Base-by-base conservation (phyloP, 495 filamentous ascomycete species). In the Penicillium subrubescens region DNA sequence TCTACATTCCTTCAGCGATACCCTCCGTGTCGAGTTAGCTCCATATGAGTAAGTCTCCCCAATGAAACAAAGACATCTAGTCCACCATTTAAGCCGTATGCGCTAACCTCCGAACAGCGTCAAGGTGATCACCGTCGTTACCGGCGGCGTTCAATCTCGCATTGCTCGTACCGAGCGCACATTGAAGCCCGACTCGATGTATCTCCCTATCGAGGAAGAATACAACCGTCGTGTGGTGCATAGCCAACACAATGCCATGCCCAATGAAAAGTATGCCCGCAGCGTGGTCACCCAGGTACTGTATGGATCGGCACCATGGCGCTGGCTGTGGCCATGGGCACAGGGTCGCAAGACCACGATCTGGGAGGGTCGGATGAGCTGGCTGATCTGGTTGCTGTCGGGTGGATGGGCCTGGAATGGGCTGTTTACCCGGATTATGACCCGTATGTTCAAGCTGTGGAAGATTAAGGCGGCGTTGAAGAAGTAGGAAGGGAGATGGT, bases 71-170 rank as follows among this genome's bases (percentile, higher is more conserved):
- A 19, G 17, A 21, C 31, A 17, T 60, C 7, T 10, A 34, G 48
- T 59, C 41, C 46, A 29, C 15, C 17, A 15, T 15, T 3, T 10
- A 19, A 19, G 19, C n/a, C 17, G n/a, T 44, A 6, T 19, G 0
- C 1, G 2, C 7, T 21, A 21, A 44, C 7, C n/a, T 21, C 3
- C 2, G 8, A 48, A 57, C 51, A 82, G 79, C 8, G 82, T 86
- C n/a, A 75, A 82, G 54, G 82, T 87, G 27, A 80, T 82, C 17
- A 83, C 82, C 1, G 75, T 90, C 8, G 75, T 89, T 8, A 90
- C 87, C 6, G 88, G 87, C 5, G 87, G 88, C 6, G 86, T 89
- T 27, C 78, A 86, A 70, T 83, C 79, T 52, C 84, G 82, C 19
- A 87, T 89, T 66, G 81, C 85, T 8, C 77, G 87, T 15, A 79